Base-by-base conservation (phyloP, 2,329 filamentous ascomycete species). In the Grosmannia penicillata region DNA sequence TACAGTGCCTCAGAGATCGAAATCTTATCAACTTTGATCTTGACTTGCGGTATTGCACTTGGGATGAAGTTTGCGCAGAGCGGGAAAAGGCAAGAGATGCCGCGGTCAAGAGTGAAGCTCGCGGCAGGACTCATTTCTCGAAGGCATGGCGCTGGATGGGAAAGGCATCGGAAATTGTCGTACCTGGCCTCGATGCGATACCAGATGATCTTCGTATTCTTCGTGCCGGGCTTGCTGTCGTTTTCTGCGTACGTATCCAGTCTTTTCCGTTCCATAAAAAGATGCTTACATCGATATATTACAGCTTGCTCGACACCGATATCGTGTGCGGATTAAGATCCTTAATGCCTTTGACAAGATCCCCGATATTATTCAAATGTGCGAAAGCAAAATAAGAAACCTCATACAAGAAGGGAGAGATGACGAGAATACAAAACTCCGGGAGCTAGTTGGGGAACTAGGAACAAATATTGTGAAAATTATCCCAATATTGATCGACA, bases 321-420 rank as follows among this genome's bases (percentile, higher is more conserved):
- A 41, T 23, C 30, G 40, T 19, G 44, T 45, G 23, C 28, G 45
- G 25, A 21, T 30, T n/a, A 44, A 43, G 28, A 45, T 47, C 33
- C 42, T 47, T 7, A 32, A 25, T 6, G 45, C 40, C 10, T 47
- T 47, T 23, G 43, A 44, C 27, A 32, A 26, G 11, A 29, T 47
- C 14, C 45, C 45, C 1, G 40, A 41, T 21, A 44, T 47, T 33
- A 40, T 47, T 15, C 39, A 44, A 33, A 41, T 37, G 30, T 43
- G 41, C 18, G n/a, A 31, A n/a, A 42, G 35, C 38, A 45, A 44
- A 18, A 8, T 34, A 2, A 13, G 36, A 6, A 40, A 13, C 5
- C 43, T 47, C 19, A 27, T 36, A 7, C 19, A 37, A 1, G 41
- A 44, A 11, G 30, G 23, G 4, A 32, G 36, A 13, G 15, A 18